These are phyloP conservation scores for Camellia sinensis DNA, from an alignment of 148 eudicot genomes.

Conservation along the genomic window DNA sequence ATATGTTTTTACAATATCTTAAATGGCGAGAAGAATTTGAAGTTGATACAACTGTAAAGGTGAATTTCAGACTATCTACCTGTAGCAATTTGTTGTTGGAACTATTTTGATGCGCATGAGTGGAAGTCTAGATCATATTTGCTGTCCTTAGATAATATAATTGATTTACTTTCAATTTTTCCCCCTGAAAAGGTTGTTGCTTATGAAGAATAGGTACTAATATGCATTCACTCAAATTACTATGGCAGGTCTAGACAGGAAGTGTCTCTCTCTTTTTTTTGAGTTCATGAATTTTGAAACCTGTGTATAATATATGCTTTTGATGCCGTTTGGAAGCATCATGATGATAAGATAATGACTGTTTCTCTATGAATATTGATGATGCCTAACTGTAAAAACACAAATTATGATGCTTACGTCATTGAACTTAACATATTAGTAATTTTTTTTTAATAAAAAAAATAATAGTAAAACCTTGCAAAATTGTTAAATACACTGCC, in stretches of 20 bases:
- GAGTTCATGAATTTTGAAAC: not conserved
- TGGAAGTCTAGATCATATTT: not conserved
- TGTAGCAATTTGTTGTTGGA: not conserved
- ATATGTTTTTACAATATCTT: constrained; percentile 42
- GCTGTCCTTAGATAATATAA: not conserved
- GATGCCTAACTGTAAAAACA: not conserved
- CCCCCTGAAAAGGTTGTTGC: not conserved
- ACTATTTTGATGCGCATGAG: not conserved
- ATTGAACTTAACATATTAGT: no score
- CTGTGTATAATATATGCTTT: not conserved
- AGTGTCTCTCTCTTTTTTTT: not conserved
- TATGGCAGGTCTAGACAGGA: not conserved
- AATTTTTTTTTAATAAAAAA: no score
- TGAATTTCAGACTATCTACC: constrained; percentile 1
- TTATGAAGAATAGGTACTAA: no score
- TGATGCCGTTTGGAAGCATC: not conserved
- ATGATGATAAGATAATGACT: not conserved
- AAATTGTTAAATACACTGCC: not conserved
- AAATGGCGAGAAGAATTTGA: constrained; percentile 55
- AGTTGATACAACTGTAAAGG: constrained; percentile 52
- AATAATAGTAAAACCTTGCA: not conserved
- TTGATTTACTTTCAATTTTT: not conserved
- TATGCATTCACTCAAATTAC: not conserved
- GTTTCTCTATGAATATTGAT: not conserved
- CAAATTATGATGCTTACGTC: not conserved